Evolutionary conservation across 2,329 filamentous ascomycete species (phyloP), one percentile per base, ranked within the genome.

Genomic region (Periconia macrospinosa): DNA sequence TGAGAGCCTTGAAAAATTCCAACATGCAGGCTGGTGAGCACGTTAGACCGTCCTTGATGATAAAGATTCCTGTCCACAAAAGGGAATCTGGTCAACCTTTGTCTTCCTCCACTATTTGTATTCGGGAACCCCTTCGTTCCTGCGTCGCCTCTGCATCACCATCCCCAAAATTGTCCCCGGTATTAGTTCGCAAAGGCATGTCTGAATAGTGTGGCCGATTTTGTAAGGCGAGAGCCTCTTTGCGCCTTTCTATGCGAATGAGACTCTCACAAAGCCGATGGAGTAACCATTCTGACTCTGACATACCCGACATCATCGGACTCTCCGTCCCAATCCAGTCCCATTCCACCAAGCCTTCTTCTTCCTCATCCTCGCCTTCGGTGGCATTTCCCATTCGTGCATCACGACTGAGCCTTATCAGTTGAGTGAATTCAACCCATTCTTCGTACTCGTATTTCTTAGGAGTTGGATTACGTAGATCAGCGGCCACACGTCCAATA

Each of bases 371-470:
- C 2, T 68, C 62, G 2, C 72, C 61, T 37, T 52, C 43, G 11
- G 45, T 15, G 1, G 51, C 53, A 8, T 46, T 50, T 14, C 53
- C 50, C 2, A 77, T 77, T n/a, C 11, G 20, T 6, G 43, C 14
- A 30, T 30, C 27, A 13, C 43, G 43, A n/a, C 11, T 37, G 59
- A 86, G 86, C 2, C 82, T 78, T 37, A 96, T 89, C 30, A 96
- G 79, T 19, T 84, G 83, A 8, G 92, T 86, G 62, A 91, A 94
- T 77, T 90, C 90, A 0, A 89, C 88, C 92, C 92, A 96, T 68
- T 96, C 88, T 60, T 92, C 86, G 58, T 92, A 97, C 0, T 78
- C 80, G 69, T 96, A 97, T 50, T 81, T 82, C 51, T 86, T 86
- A 0, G 81, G 79, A 2, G 83, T 80, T 5, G 79, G 73, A 43